Evolutionary conservation across 1,284 basidiomycete genomes (phyloP), one percentile per base, ranked within the genome.

Genomic region (Tylopilus orsonianus): DNA sequence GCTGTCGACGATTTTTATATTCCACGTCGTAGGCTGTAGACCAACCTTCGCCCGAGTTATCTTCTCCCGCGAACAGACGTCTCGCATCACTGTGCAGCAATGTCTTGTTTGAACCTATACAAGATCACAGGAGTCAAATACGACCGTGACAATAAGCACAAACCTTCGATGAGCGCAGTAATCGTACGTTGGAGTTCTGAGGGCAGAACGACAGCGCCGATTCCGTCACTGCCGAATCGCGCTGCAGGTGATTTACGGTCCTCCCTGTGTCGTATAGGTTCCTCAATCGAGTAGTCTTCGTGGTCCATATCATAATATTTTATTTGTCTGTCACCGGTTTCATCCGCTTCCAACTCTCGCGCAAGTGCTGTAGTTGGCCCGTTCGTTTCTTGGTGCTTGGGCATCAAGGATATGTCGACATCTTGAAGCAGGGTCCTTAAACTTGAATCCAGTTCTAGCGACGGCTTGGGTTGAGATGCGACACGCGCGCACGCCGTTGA

Each of bases 211-310:
- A 91, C 79, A 46, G 81, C 71, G 8, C 89, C 87, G 43, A 91
- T 75, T 24, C 75, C 68, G 53, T 83, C 78, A 55, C 85, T 87
- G 14, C 91, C 92, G 65, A 90, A 87, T 12, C 75, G 68, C 18
- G 90, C 88, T 23, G 91, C 90, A 42, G 91, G 89, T 19, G 89
- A 91, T 60, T 88, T 87, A 48, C 87, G 71, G 37, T 78, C 71
- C 44, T 75, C 72, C 45, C 69, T 66, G 20, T 55, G 64, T 12
- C 56, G 60, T 27, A 69, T 66, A 16, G 68, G 63, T 6, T 67
- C 67, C 16, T 65, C 65, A 50, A 20, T 46, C 40, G 20, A 44
- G 56, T 46, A 56, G 49, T 54, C 66, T 32, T 64, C 65, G 5
- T 52, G 49, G 35, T 63, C 62, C 24, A 63, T 58, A 34, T 59